These are phyloP conservation scores for Stentor roeselii DNA, from an alignment of 73 alveolate species.

Conservation along the genomic window DNA sequence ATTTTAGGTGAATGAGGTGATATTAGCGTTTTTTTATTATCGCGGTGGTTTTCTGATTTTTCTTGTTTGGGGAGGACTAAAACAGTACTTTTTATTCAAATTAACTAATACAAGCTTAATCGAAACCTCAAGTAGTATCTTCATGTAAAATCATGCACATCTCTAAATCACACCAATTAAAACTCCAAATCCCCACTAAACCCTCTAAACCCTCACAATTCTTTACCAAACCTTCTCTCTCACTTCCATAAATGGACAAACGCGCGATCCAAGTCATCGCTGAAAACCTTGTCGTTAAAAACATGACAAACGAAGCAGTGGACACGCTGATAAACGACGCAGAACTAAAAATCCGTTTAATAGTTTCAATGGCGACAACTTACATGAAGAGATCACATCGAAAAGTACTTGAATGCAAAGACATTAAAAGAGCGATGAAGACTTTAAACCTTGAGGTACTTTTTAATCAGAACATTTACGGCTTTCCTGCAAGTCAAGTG, in stretches of 20 bases:
- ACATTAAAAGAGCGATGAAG: constrained; percentile 18
- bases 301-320: neutral
- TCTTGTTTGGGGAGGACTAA: too few species aligned
- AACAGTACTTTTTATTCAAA: too few species aligned
- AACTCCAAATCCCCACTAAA: too few species aligned
- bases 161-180: too few species aligned
- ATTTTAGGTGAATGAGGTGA: too few species aligned
- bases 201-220: too few species aligned
- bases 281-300: constrained; percentile 4
- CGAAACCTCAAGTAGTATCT: too few species aligned
- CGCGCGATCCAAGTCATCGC: neutral
- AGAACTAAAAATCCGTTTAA: neutral
- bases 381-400: constrained; percentile 5
- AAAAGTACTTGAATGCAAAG: neutral
- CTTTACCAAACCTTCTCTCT: too few species aligned
- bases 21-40: too few species aligned
- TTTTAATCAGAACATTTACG: neutral
- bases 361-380: neutral
- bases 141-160: too few species aligned
- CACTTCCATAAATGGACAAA: constrained; percentile 31
- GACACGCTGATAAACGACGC: constrained; percentile 26
- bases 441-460: neutral
- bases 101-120: too few species aligned
- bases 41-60: too few species aligned
- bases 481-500: neutral